These are phyloP conservation scores for Adiantum capillusveneris DNA, from an alignment of 75 land plant species.

Conservation along the genomic window DNA sequence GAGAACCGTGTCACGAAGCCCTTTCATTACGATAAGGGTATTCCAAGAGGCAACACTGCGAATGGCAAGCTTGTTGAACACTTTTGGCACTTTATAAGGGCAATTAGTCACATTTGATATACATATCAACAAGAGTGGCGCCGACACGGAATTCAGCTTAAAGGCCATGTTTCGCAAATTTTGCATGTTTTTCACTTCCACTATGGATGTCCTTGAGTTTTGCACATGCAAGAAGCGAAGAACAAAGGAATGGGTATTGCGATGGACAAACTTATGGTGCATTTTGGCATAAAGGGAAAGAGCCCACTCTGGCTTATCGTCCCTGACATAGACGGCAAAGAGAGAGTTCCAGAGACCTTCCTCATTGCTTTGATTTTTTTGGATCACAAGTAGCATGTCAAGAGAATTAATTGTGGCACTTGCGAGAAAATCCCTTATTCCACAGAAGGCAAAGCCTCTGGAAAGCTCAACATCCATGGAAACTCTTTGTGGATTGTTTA, in stretches of 20 bases:
- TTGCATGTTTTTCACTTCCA: constrained; percentile 33
- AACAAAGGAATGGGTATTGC: neutral
- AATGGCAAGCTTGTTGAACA: constrained; percentile 39
- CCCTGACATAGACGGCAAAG: neutral
- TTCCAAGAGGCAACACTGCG: constrained; percentile 53
- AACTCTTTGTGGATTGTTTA: too few species aligned
- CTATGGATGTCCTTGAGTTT: constrained; percentile 30
- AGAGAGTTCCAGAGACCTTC: constrained; percentile 9
- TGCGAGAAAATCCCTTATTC: too few species aligned
- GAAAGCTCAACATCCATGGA: too few species aligned
- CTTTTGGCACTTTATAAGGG: constrained; percentile 28
- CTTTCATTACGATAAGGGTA: constrained; percentile 47
- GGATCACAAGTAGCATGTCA: constrained; percentile 4
- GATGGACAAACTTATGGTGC: constrained; percentile 3
- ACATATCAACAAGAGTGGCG: constrained; percentile 44
- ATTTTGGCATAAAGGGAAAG: constrained; percentile 6
- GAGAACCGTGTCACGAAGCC: constrained; percentile 31
- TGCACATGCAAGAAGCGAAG: constrained; percentile 9
- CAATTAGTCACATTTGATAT: constrained; percentile 48
- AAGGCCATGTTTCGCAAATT: constrained; percentile 18
- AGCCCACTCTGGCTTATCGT: constrained; percentile 5
- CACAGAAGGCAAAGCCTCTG: too few species aligned
- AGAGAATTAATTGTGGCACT: neutral
- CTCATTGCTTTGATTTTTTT: too few species aligned
- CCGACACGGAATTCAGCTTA: constrained; percentile 27